These are phyloP conservation scores for Globisporangium lucens DNA, from an alignment of 352 stramenopile genomes.

Conservation along the genomic window DNA sequence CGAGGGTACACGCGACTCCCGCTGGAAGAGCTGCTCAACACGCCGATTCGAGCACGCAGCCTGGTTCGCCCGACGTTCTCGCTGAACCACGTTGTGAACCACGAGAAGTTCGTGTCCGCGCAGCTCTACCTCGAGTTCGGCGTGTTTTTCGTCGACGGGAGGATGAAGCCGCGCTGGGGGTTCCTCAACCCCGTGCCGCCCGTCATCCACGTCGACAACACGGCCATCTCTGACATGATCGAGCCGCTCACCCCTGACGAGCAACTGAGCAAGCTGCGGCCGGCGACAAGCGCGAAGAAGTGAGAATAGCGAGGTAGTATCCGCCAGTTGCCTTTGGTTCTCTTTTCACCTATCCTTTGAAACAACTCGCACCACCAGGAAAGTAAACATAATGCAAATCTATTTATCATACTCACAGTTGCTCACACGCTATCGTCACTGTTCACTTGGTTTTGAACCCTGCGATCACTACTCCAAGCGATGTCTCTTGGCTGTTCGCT, in stretches of 20 bases:
- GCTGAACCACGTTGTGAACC: conserved; percentile 12
- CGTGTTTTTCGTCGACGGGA: conserved; percentile 8
- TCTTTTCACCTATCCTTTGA: neutral
- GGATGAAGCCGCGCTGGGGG: conserved; percentile 12
- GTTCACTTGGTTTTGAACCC: too few relatives aligned
- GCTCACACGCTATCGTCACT: neutral
- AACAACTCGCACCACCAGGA: neutral
- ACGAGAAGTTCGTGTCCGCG: conserved; percentile 10
- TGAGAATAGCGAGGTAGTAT: neutral
- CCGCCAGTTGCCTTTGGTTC: neutral
- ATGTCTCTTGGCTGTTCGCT: conserved; percentile 3
- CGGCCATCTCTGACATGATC: conserved; percentile 11
- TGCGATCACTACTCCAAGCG: neutral
- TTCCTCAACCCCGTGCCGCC: conserved; percentile 10
- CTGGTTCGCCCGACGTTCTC: neutral
- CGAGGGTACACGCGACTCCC: conserved; percentile 10
- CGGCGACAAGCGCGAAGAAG: neutral
- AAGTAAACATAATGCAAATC: neutral
- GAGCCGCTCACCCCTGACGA: neutral
- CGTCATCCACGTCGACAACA: conserved; percentile 10
- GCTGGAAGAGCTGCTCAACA: conserved; percentile 12
- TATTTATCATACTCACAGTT: neutral
- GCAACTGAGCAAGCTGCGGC: conserved; percentile 11
- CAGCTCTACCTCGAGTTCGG: conserved; percentile 14
- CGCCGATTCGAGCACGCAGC: conserved; percentile 6